Evolutionary conservation across 73 alveolate species (phyloP), one percentile per base, ranked within the genome.

Genomic region (Paramecium pentaurelia): DNA sequence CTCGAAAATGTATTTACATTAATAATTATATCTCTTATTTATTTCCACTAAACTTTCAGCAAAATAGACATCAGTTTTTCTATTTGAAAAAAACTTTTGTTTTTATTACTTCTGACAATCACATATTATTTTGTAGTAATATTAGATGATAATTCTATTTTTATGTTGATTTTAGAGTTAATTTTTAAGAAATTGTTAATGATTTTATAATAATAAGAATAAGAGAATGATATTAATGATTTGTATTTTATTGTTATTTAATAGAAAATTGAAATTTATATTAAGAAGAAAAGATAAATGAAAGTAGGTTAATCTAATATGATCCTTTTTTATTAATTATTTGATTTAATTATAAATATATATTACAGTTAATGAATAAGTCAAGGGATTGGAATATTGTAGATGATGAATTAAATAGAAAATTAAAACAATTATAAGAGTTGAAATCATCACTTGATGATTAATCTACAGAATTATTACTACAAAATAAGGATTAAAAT

Each of bases 381-480:
- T 37, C n/a, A 5, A 80, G 91, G 54, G 91, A 80, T 18, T 80
- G 91, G 75, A 25, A 47, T 40, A 25, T 80, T 9, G 34, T 80
- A 8, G 91, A 80, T 40, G 73, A 80, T 40, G 91, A 80, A 44
- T 80, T 80, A 36, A 80, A 49, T 80, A 47, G 73, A 9, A 80
- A 80, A 25, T 32, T 80, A 38, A 80, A 80, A 25, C 34, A 80
- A 34, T 34, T 47, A 49, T 49, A 44, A 44, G 91, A 80, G 28
- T 22, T 45, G 11, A 42, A 27, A 18, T 34, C 20, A 27, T 40
- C 11, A 22, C 58, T 32, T 27, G 91, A 80, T 40, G 91, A 80
- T 42, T 18, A 80, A 80, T 32, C 73, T 20, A 73, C 27, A 2
- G 71, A 80, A 27, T 40, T 45, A 45, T 80, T 80, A 22, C 32